Percentiles rank a stretch among this genome's conserved stretches.
phyloP scores from a whole-genome alignment of 2,329 filamentous ascomycete genomes.

The Trichoderma brevicompactum region DNA sequence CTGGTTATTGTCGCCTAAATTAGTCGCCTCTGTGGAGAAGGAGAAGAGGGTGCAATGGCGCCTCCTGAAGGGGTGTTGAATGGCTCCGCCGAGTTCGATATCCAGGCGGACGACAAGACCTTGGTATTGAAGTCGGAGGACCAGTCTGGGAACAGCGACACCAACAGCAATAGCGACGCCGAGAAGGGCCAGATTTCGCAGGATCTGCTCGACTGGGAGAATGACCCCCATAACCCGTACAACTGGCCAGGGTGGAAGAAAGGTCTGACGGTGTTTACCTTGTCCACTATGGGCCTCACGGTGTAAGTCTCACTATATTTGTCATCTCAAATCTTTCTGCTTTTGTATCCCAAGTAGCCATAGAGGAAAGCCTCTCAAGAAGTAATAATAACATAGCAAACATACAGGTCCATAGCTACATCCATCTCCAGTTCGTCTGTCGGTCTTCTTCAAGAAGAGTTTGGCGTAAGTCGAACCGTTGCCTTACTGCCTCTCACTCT shows the following conservation, averaged over 20 bases:
- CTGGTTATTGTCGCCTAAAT: neutral
- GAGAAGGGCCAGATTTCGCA: conserved; percentile 17
- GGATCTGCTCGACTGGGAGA: conserved; percentile 21
- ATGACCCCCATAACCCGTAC: conserved; percentile 47
- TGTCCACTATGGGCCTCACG: conserved; percentile 47
- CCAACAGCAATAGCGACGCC: conserved; percentile 20
- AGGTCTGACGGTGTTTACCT: conserved; percentile 45
- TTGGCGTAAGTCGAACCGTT: conserved; percentile 57
- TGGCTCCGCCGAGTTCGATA: neutral
- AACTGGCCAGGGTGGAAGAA: conserved; percentile 55
- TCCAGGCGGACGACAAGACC: conserved; percentile 10
- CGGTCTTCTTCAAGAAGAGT: conserved; percentile 53
- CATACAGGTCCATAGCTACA: conserved; percentile 53
- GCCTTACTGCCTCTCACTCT: conserved; percentile 63
- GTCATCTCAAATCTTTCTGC: neutral
- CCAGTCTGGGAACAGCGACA: conserved; percentile 13
- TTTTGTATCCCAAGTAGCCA: neutral
- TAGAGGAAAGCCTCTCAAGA: neutral
- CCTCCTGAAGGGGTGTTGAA: neutral
- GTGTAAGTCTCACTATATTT: conserved; percentile 41
- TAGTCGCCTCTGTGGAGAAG: neutral
- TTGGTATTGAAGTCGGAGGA: conserved; percentile 11
- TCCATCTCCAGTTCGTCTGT: conserved; percentile 58
- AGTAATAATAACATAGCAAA: conserved; percentile 6
- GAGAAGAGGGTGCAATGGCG: neutral